Evolutionary conservation across 768 basidiomycete genomes (phyloP), one percentile per base, ranked within the genome.

Genomic region (Serpula lacrymans): DNA sequence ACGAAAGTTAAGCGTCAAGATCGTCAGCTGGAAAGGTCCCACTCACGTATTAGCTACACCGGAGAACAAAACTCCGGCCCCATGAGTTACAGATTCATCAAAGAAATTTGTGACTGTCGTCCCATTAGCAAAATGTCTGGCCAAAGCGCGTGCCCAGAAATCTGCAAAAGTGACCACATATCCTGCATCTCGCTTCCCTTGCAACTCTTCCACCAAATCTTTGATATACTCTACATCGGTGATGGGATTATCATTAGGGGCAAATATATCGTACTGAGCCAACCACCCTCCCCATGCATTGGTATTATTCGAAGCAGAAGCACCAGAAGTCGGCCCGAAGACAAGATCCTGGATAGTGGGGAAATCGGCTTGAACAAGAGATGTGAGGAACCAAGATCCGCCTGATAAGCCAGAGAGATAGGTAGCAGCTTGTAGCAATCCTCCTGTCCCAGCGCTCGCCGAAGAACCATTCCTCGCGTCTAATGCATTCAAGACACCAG

Each of bases 361-460:
- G 29, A 72, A 64, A 53, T 68, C 62, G 42, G 68, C 63, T 38
- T 72, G 63, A 1, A 55, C 55, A 27, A 74, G 60, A 3, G 69
- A 72, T 11, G 65, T 65, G 23, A 66, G 22, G 4, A 69, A 34
- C 67, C 67, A 69, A 0, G 63, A 56, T 2, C 65, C 65, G 2
- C 74, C 75, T 0, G 74, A 74, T 9, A 82, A 58, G 1, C 75
- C 81, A 1, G 76, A 37, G 12, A 77, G 50, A 53, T 82, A 81
- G 1, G 69, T 68, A 4, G 77, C 66, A 3, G 71, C 55, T 51
- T 80, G 80, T 27, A 79, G 59, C 13, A 81, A 60, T 0, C 77
- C 77, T 0, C 75, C 77, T 1, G 62, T 59, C 1, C 76, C 78
- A 0, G 58, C 64, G 2, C 46, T 49, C 6, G 55, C 64, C 6